Base-by-base conservation (phyloP, 306 rosid species). In the Sechiopsis laciniata region DNA sequence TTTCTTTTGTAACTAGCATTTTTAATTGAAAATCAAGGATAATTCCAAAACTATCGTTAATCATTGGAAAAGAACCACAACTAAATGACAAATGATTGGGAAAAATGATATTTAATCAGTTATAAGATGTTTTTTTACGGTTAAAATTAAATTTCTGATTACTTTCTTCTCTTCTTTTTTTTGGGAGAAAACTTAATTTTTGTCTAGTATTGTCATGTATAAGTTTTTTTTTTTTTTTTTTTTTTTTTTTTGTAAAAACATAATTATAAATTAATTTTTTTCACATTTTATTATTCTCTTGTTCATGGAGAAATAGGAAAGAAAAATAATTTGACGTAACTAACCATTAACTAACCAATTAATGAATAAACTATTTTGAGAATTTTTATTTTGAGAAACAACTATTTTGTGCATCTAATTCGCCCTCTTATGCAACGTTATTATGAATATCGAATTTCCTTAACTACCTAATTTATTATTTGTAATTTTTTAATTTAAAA, bases 391-490 rank as follows among this genome's bases (percentile, higher is more conserved):
- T n/a, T n/a, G n/a, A n/a, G n/a, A n/a, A n/a, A n/a, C n/a, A 26
- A 26, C 29, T 26, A 26, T 67, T 67, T 20, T 19, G 35, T 6
- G 55, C 72, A 46, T 67, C 42, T 42, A 67, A 45, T 67, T 67
- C 37, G 2, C 13, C 55, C 19, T 66, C 8, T 64, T 45, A 17
- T 6, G 45, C 72, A 32, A 7, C 22, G 13, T 62, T 16, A 4
- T 40, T 40, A 32, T 64, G 8, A 17, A 9, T 58, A 12, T 65
- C 2, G n/a, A 10, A 16, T 42, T 17, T 19, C 2, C 11, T 2
- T 5, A 66, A 67, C 37, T 2, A 45, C 35, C 54, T 12, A 42
- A 17, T 66, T 66, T 17, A 42, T 19, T 66, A 40, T 17, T 66
- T n/a, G 6, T 15, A 4, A 9, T 17, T 65, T 1, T 17, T 19